phyloP scores from a whole-genome alignment of 2,329 filamentous ascomycete genomes.

The Stachybotrys echinatus region DNA sequence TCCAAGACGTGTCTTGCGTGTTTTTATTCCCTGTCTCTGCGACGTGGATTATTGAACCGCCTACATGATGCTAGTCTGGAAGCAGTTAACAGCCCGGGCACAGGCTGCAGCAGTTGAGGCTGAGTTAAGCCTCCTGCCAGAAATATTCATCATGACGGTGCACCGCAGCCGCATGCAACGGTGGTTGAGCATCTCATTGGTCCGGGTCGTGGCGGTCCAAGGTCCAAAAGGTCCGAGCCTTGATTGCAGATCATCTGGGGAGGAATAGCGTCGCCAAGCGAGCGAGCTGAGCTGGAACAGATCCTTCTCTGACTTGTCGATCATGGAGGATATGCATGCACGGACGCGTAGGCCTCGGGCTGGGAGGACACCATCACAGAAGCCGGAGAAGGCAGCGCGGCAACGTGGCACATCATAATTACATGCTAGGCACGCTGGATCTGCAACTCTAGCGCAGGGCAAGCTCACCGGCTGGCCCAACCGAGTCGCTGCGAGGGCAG shows the following conservation, averaged over 20 bases:
- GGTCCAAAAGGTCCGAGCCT: neutral
- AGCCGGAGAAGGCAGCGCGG: too few relatives aligned
- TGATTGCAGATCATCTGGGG: neutral
- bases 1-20: neutral
- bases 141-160: neutral
- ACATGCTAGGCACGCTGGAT: too few relatives aligned
- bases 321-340: neutral
- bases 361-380: too few relatives aligned
- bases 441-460: too few relatives aligned
- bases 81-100: neutral
- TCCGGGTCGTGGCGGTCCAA: neutral
- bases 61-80: neutral
- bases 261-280: neutral
- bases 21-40: neutral
- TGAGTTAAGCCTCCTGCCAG: neutral
- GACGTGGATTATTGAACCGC: neutral
- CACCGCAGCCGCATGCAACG: neutral
- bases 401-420: too few relatives aligned
- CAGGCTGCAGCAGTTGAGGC: neutral
- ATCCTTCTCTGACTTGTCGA: neutral
- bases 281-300: neutral
- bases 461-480: too few relatives aligned
- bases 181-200: neutral
- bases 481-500: too few relatives aligned
- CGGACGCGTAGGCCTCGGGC: too few relatives aligned